Base-by-base conservation (phyloP, 129 eudicot genomes). In the Silybum marianum region DNA sequence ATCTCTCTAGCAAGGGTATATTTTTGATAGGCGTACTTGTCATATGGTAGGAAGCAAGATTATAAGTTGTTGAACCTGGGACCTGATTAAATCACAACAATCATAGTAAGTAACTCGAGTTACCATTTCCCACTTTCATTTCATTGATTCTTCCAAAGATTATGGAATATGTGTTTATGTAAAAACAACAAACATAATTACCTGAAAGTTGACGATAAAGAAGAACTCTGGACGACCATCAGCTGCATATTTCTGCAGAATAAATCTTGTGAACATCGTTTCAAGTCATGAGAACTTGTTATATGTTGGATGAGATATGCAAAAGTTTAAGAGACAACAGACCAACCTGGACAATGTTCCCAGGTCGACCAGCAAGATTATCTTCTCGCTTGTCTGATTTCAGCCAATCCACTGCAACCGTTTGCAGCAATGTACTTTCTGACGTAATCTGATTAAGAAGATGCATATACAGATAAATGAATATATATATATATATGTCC, bases 321-420 rank as follows among this genome's bases (percentile, higher is more conserved):
- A 60, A 2, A 40, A 62, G 13, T 68, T 26, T 23, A 58, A 32
- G 8, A 73, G 66, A 54, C 3, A 63, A 23, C 16, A 74, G 26
- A 69, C 78, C 23, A 75, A 91, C 96, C 90, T 91, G 92, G 75
- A 91, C 97, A 16, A 92, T 90, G 83, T 90, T 84, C 36, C 94
- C 94, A 48, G 88, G 88, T 23, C 94, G 87, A 70, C 82, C 78
- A 81, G 87, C 94, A 80, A 90, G 89, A 85, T 90, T 90, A 78
- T 90, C 92, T 88, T 90, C 97, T 32, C 91, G 88, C 75, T 92
- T 92, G 81, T 90, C 87, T 40, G 97, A 90, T 85, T 79, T 89
- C 58, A 90, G 32, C 92, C 87, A 92, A 78, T 90, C 97, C 30
- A 88, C 88, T 51, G 81, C 97, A 39, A 87, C 92, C 68, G 88